Evolutionary conservation across 2,329 filamentous ascomycete genomes (phyloP).

Genomic region (Xenoacremonium recifei): DNA sequence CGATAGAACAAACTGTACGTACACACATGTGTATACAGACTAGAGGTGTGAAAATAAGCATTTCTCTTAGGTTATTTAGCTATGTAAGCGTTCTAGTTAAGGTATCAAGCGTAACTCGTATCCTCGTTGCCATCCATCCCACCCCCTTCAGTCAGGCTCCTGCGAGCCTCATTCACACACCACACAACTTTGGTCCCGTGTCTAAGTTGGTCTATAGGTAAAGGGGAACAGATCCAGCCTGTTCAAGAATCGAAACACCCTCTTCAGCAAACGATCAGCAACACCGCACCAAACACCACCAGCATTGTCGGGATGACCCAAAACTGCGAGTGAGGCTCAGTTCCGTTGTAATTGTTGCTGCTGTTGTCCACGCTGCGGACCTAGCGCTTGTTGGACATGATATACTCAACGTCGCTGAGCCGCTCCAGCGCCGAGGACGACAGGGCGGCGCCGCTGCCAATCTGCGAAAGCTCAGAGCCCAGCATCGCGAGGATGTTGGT

Average conservation of each 20-base stretch:
- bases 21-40: conserved; percentile 4
- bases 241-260: too few species aligned
- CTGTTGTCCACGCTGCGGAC: conserved; percentile 23
- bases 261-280: conserved; percentile 16
- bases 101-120: too few species aligned
- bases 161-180: too few species aligned
- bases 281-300: conserved; percentile 8
- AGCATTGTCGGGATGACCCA: conserved; percentile 13
- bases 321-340: too few species aligned
- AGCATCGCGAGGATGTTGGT: conserved; percentile 58
- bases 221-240: too few species aligned
- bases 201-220: too few species aligned
- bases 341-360: too few species aligned
- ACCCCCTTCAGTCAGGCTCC: too few species aligned
- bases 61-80: conserved; percentile 22
- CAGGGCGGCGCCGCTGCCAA: conserved; percentile 43
- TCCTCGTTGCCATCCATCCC: too few species aligned
- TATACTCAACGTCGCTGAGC: conserved; percentile 34
- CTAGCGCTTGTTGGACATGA: conserved; percentile 29
- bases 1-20: conserved; percentile 26
- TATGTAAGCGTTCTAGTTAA: conserved; percentile 22
- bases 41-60: conserved; percentile 23
- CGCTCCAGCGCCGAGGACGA: conserved; percentile 29
- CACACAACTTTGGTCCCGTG: too few species aligned
- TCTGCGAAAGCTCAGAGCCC: conserved; percentile 45